Conservation (phyloP, 495 filamentous ascomycete genomes). For the Daldinia concentrica region DNA sequence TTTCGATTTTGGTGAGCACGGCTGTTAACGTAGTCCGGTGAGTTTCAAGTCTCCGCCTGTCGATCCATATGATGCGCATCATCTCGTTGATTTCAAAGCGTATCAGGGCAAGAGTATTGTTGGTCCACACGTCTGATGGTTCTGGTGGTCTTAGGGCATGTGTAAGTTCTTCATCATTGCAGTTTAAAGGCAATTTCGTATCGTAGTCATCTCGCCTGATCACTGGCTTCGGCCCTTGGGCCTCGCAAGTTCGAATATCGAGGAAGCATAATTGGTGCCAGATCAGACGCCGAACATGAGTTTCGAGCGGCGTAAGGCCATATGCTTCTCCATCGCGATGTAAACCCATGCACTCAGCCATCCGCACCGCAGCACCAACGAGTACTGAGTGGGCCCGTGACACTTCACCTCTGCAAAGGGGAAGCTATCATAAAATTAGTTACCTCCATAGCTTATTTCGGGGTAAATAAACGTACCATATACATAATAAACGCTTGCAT, state of each 20-base stretch:
- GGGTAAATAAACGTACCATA: constrained; percentile 59
- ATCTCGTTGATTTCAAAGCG: constrained; percentile 79
- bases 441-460: neutral
- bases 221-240: constrained; percentile 72
- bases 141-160: constrained; percentile 47
- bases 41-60: constrained; percentile 68
- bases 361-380: constrained; percentile 71
- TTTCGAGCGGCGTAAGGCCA: constrained; percentile 70
- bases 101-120: constrained; percentile 70
- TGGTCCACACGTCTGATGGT: constrained; percentile 68
- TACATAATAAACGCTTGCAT: constrained; percentile 80
- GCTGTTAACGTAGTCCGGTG: constrained; percentile 65
- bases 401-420: constrained; percentile 72
- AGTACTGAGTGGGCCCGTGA: constrained; percentile 76
- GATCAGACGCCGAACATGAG: constrained; percentile 75
- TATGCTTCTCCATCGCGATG: constrained; percentile 74
- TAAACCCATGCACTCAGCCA: constrained; percentile 81
- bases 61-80: constrained; percentile 70
- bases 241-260: constrained; percentile 79
- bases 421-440: constrained; percentile 60
- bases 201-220: constrained; percentile 78
- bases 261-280: constrained; percentile 82
- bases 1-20: constrained; percentile 68
- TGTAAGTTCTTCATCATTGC: constrained; percentile 68
- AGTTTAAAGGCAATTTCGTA: constrained; percentile 71